Evolutionary conservation across 2,329 filamentous ascomycete genomes (phyloP), one percentile per base, ranked within the genome.

Genomic region (Paecilomyces dactylethromorphus): DNA sequence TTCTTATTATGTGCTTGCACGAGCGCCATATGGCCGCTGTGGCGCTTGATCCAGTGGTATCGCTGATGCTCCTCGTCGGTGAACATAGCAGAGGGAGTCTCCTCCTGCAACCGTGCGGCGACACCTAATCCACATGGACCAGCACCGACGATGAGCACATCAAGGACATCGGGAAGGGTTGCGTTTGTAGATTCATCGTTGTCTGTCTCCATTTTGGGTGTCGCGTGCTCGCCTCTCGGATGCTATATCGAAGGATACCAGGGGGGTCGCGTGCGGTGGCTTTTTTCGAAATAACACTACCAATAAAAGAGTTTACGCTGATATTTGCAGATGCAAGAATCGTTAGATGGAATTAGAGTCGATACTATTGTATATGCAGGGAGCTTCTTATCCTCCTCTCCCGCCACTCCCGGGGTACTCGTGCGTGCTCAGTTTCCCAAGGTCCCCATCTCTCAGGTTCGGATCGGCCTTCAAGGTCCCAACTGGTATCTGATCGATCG

Each of bases 51-150:
- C 87, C 89, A 92, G 71, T 90, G 85, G 69, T 90, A 93, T n/a
- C 90, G 82, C 50, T 87, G 85, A 67, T 93, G 89, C 68, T 93
- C 90, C 64, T 90, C 88, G 68, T 93, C 89, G 0, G 90, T 92
- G 74, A 93, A 93, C 56, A 92, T 84, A 1, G 90, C 89, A 0
- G 87, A 90, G 0, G 90, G 90, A 0, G 88, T 89, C 57, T 82
- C 80, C 72, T 93, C 90, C 50, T 83, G 82, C 1, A 93, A 81
- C 3, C 90, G 83, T 1, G 89, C 85, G 8, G 90, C 88, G 5
- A 89, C 84, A 4, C 88, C 88, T 3, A 93, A 84, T 3, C 89
- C 89, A 63, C 86, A 89, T 3, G 90, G 89, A 0, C 90, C 90
- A 6, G 86, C 88, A 8, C 90, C 90, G 49, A 92, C 76, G 68